Conservation (phyloP, 305 asterid species). For the Fraxinus ornus region DNA sequence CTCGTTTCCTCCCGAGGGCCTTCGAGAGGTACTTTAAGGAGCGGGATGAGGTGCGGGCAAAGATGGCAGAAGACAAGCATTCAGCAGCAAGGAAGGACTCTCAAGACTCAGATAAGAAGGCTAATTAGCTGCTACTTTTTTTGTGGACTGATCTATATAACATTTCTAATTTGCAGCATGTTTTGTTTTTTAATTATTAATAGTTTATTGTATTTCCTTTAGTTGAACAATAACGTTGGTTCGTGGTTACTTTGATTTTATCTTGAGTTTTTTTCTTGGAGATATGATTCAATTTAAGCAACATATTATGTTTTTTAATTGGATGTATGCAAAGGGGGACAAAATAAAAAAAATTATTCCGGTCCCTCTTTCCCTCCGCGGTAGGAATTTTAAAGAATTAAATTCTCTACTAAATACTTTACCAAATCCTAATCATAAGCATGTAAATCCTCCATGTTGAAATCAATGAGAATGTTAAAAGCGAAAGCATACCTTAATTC, state of each 20-base stretch:
- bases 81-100: conserved; percentile 26
- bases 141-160: too few species aligned
- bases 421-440: too few species aligned
- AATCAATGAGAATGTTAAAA: too few species aligned
- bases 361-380: too few species aligned
- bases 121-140: conserved; percentile 25
- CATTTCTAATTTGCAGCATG: neutral
- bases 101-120: conserved; percentile 35
- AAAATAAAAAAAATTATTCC: too few species aligned
- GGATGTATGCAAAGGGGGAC: too few species aligned
- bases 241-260: neutral
- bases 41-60: conserved; percentile 45
- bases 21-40: conserved; percentile 64
- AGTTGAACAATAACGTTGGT: too few species aligned
- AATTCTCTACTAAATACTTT: too few species aligned
- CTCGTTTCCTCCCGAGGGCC: conserved; percentile 67
- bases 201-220: neutral
- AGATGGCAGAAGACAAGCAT: conserved; percentile 51
- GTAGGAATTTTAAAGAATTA: too few species aligned
- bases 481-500: too few species aligned
- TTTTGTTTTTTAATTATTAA: too few species aligned
- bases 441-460: too few species aligned
- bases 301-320: neutral
- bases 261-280: neutral
- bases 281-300: neutral